Conservation (phyloP, 2,329 filamentous ascomycete species). For the Grosmannia huntii region DNA sequence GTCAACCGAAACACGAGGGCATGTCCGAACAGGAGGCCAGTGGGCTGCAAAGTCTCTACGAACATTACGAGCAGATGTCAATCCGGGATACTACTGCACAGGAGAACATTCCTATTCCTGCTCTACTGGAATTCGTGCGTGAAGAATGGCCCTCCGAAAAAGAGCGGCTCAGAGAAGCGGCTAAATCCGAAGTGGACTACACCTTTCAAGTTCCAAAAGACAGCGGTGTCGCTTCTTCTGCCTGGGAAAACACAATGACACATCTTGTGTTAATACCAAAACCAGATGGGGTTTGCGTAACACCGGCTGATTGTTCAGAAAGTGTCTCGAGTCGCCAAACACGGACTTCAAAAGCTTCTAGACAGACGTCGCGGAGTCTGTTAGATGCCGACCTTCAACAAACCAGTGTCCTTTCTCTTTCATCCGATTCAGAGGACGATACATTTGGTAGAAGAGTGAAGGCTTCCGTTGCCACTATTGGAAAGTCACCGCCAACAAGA, state of each 20-base stretch:
- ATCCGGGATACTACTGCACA: conserved; percentile 28
- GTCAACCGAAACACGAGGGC: neutral
- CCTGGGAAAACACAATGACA: neutral
- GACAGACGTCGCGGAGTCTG: conserved; percentile 33
- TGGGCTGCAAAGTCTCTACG: conserved; percentile 38
- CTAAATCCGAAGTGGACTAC: neutral
- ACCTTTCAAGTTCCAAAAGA: neutral
- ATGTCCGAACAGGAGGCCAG: neutral
- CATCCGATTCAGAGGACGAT: conserved; percentile 44
- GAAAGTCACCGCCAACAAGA: neutral
- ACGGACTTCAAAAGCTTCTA: conserved; percentile 39
- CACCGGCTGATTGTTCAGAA: conserved; percentile 25
- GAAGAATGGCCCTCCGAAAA: neutral
- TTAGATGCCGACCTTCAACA: conserved; percentile 38
- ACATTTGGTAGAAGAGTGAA: conserved; percentile 21
- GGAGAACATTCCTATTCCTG: neutral
- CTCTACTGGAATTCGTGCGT: neutral
- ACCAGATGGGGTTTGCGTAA: neutral
- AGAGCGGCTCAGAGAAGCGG: neutral
- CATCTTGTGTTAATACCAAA: neutral
- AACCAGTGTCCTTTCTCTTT: conserved; percentile 43
- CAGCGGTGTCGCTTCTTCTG: no score
- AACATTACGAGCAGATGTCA: conserved; percentile 45
- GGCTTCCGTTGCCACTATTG: conserved; percentile 17
- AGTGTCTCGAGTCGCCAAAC: conserved; percentile 45